Evolutionary conservation across 352 stramenopile genomes (phyloP).

Genomic region (Phytopythium oedochilum): DNA sequence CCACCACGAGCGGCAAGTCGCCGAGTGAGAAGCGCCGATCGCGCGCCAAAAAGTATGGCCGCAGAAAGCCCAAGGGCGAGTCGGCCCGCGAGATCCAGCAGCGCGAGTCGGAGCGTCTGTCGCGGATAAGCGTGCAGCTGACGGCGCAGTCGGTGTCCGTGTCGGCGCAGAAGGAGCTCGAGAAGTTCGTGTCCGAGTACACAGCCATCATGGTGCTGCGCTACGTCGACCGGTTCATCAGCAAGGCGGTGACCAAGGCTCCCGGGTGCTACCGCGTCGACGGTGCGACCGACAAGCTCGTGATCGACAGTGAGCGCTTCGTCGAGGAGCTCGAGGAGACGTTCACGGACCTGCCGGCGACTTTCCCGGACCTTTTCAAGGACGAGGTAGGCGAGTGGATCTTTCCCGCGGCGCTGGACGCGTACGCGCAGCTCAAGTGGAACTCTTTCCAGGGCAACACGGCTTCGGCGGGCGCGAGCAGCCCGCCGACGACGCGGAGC

Average conservation of each 20-base stretch:
- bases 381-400: conserved; percentile 40
- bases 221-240: conserved; percentile 77
- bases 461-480: conserved; percentile 4
- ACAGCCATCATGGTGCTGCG: conserved; percentile 78
- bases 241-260: conserved; percentile 62
- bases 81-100: conserved; percentile 36
- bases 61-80: conserved; percentile 19
- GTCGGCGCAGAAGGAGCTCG: conserved; percentile 66
- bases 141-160: conserved; percentile 62
- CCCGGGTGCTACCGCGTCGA: conserved; percentile 67
- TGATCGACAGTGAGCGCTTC: conserved; percentile 70
- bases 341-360: conserved; percentile 52
- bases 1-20: conserved; percentile 17
- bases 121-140: conserved; percentile 50
- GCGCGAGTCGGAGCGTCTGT: conserved; percentile 47
- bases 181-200: conserved; percentile 66
- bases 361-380: conserved; percentile 52
- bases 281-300: conserved; percentile 25
- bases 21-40: conserved; percentile 10
- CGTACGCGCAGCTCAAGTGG: conserved; percentile 80
- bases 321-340: conserved; percentile 57
- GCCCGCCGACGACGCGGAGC: conserved; percentile 3
- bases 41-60: conserved; percentile 8
- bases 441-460: conserved; percentile 51
- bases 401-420: conserved; percentile 55